Percentiles rank a stretch among this genome's conserved stretches.
Conservation (phyloP, 2,329 filamentous ascomycete species). For the Hypoxylon sp. region DNA sequence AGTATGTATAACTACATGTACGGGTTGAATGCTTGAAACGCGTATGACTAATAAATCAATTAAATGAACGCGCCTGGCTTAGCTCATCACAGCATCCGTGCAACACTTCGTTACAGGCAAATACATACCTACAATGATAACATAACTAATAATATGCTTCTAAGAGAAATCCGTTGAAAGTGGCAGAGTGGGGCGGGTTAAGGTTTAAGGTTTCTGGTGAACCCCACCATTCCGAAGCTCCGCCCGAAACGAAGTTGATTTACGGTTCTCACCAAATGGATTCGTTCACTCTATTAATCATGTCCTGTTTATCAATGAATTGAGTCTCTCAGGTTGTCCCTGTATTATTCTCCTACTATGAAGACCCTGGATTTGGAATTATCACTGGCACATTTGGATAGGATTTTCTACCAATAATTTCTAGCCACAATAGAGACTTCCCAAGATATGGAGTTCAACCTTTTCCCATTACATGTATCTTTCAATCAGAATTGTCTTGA, state of each 20-base stretch:
- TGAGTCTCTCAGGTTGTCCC: neutral
- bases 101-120: conserved; percentile 12
- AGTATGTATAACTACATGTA: neutral
- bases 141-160: conserved; percentile 3
- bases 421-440: neutral
- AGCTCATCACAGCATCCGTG: neutral
- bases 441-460: conserved; percentile 12
- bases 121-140: neutral
- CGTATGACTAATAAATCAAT: conserved; percentile 34
- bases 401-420: neutral
- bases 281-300: neutral
- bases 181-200: no score
- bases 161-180: conserved; percentile 3
- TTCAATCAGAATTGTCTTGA: conserved; percentile 23
- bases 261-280: neutral
- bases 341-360: no score
- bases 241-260: conserved; percentile 4
- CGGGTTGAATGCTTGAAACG: conserved; percentile 8
- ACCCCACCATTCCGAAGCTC: neutral
- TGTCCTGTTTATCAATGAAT: neutral
- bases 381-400: no score
- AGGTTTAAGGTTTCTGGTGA: no score
- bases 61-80: conserved; percentile 23
- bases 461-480: neutral
- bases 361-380: neutral